Conservation (phyloP, 768 basidiomycete genomes). For the Russula lepida region DNA sequence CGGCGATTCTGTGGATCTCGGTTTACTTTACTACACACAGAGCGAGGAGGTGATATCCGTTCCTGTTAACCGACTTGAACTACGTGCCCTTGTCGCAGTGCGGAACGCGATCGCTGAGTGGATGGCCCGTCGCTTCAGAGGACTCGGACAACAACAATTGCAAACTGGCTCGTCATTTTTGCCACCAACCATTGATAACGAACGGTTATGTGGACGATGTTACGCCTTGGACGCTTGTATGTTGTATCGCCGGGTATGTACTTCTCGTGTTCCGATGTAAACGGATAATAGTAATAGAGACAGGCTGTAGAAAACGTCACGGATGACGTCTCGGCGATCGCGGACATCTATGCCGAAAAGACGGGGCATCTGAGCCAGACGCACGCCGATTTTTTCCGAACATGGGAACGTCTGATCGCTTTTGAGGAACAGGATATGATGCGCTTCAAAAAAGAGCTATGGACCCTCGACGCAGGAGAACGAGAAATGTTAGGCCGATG, state of each 20-base stretch:
- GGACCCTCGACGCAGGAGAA: constrained; percentile 80
- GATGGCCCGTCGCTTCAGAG: constrained; percentile 45
- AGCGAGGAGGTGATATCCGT: constrained; percentile 81
- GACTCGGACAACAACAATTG: constrained; percentile 17
- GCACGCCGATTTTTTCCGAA: constrained; percentile 74
- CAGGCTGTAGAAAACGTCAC: constrained; percentile 64
- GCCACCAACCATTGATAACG: constrained; percentile 81
- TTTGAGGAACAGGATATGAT: constrained; percentile 82
- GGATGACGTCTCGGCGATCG: constrained; percentile 46
- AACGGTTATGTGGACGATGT: constrained; percentile 69
- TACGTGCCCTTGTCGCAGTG: constrained; percentile 70
- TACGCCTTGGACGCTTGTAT: constrained; percentile 83
- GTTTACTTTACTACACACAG: constrained; percentile 92
- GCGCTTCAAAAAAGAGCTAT: constrained; percentile 83
- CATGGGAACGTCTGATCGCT: constrained; percentile 83
- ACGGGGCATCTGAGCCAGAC: constrained; percentile 66
- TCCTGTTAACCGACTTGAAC: constrained; percentile 69
- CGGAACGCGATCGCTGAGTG: constrained; percentile 82
- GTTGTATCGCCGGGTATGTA: constrained; percentile 77
- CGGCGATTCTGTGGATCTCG: constrained; percentile 67
- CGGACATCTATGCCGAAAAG: constrained; percentile 64
- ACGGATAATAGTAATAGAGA: constrained; percentile 1
- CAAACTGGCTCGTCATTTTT: constrained; percentile 45
- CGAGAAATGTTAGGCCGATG: constrained; percentile 80
- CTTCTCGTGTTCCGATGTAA: background rate